A percentile compares a stretch with the other conserved stretches of the same genome.
These are phyloP conservation scores for Grigorovia jiainica DNA, from an alignment of 805 yeast genomes.

Conservation along the genomic window DNA sequence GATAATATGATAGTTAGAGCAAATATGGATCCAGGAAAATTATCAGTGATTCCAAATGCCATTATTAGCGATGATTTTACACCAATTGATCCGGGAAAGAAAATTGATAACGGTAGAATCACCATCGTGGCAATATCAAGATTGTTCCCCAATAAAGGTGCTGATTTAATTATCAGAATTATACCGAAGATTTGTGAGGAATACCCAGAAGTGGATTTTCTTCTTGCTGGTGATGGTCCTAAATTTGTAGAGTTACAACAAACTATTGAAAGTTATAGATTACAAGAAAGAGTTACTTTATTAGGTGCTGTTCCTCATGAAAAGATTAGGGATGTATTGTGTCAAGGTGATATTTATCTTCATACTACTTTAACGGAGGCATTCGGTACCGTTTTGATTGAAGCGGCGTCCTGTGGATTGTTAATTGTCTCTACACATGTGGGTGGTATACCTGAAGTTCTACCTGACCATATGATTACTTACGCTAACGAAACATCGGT, in stretches of 20 bases:
- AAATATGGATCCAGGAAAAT: slow-evolving; percentile 61
- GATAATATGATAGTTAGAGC: slow-evolving; percentile 91
- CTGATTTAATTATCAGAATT: slow-evolving; percentile 73
- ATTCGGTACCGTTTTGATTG: slow-evolving; percentile 93
- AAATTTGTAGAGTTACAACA: slow-evolving; percentile 89
- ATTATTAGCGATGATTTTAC: slow-evolving; percentile 74
- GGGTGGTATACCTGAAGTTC: slow-evolving; percentile 96
- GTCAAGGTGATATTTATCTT: slow-evolving; percentile 83
- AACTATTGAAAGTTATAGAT: slow-evolving; percentile 76
- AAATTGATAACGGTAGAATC: slow-evolving; percentile 31
- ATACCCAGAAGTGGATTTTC: slow-evolving; percentile 57
- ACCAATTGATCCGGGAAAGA: slow-evolving; percentile 34
- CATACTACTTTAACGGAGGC: slow-evolving; percentile 96
- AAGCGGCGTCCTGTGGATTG: slow-evolving; percentile 94
- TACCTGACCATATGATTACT: slow-evolving; percentile 87
- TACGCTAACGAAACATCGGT: slow-evolving; percentile 80
- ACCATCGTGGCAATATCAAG: slow-evolving; percentile 88
- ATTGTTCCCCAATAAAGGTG: slow-evolving; percentile 92
- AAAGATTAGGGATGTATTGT: slow-evolving; percentile 86
- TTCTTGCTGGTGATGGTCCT: slow-evolving; percentile 97
- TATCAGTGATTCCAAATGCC: slow-evolving; percentile 94
- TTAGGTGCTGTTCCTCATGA: slow-evolving; percentile 88
- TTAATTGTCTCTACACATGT: slow-evolving; percentile 90
- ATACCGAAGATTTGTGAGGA: slow-evolving; percentile 72
- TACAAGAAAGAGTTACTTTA: slow-evolving; percentile 80